Evolutionary conservation across 495 filamentous ascomycete species (phyloP).

Genomic region (Astrothelium macrocarpum): DNA sequence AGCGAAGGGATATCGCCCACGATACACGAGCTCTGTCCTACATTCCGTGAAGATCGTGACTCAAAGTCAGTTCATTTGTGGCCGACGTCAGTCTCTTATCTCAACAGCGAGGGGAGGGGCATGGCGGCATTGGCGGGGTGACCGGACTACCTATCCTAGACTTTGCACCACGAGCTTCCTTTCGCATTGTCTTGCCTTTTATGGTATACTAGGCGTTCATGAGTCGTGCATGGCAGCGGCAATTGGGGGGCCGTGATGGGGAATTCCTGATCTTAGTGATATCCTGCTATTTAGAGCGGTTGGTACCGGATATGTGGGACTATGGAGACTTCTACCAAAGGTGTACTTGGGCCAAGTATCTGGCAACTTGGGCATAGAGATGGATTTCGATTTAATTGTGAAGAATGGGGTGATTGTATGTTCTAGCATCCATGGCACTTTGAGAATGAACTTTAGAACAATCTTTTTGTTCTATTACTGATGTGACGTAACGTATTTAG

Average conservation of each 20-base stretch:
- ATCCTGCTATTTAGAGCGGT: neutral
- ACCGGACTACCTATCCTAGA: neutral
- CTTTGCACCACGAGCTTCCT: neutral
- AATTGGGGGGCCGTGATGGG: neutral
- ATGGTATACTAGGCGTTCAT: neutral
- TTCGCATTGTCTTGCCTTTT: constrained; percentile 6
- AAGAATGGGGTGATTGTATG: constrained; percentile 19
- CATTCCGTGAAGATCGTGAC: neutral
- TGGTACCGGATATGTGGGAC: constrained; percentile 1
- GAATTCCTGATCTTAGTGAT: neutral
- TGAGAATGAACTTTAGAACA: neutral
- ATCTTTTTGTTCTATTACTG: neutral
- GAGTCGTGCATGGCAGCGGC: neutral
- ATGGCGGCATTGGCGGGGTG: neutral
- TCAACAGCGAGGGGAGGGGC: neutral
- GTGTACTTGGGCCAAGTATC: neutral
- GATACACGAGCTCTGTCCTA: neutral
- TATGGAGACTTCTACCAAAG: neutral
- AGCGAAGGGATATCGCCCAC: neutral
- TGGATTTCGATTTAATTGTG: constrained; percentile 19
- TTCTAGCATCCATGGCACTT: too few species aligned
- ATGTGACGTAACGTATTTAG: constrained; percentile 6
- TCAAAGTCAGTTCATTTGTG: neutral
- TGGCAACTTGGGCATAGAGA: neutral
- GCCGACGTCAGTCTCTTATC: neutral